phyloP scores from a whole-genome alignment of 2,329 filamentous ascomycete genomes.

The Botryotinia convoluta region DNA sequence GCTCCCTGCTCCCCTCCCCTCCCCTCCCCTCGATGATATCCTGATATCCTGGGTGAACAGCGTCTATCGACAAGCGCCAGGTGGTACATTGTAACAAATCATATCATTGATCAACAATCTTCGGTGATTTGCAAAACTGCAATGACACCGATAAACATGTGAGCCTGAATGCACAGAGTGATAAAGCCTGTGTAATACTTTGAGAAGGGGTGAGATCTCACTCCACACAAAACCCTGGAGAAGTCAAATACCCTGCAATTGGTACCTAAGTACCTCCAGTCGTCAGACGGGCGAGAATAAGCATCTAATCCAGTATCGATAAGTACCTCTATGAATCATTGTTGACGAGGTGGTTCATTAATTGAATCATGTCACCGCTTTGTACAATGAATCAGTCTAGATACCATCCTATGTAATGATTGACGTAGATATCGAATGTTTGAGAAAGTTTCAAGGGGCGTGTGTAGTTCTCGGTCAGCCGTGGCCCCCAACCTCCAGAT shows the following conservation, averaged over 20 bases:
- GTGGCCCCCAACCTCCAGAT: constrained; percentile 11
- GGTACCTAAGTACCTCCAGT: background rate
- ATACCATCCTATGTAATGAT: background rate
- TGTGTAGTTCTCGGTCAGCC: background rate
- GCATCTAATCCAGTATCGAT: constrained; percentile 1
- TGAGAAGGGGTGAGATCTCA: background rate
- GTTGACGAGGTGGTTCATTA: background rate
- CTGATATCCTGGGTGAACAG: background rate
- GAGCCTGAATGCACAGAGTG: background rate
- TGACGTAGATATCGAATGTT: background rate
- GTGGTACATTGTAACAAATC: background rate
- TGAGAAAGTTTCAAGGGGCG: background rate
- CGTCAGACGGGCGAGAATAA: background rate
- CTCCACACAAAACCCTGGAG: background rate
- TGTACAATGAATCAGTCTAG: background rate
- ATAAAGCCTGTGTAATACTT: background rate
- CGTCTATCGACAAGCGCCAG: constrained; percentile 12
- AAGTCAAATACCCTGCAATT: background rate
- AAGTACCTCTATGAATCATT: background rate
- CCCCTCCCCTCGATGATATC: background rate
- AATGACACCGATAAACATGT: background rate
- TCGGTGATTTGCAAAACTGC: background rate
- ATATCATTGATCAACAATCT: background rate
- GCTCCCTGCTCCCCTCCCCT: background rate
- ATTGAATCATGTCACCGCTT: background rate